These are phyloP conservation scores for Trametes sanguinea DNA, from an alignment of 768 basidiomycete genomes.

Conservation along the genomic window DNA sequence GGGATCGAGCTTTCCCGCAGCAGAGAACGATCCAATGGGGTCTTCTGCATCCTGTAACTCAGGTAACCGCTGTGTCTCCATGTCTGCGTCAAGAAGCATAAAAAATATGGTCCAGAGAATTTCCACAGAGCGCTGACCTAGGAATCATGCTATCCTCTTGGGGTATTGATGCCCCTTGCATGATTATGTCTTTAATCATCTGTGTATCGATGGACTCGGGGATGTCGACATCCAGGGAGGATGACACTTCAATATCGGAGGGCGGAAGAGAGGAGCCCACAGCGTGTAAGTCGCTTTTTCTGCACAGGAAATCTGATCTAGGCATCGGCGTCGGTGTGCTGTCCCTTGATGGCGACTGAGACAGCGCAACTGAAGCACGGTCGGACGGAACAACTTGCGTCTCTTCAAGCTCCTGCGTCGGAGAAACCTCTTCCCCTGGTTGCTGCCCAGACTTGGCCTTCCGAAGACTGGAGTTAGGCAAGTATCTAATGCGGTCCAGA, in stretches of 20 bases:
- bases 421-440: slow-evolving; percentile 39
- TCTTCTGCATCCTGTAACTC: slow-evolving; percentile 18
- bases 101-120: not conserved
- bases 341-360: slow-evolving; percentile 8
- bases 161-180: slow-evolving; percentile 14
- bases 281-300: not conserved
- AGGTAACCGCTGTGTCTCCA: slow-evolving; percentile 33
- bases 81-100: slow-evolving; percentile 27
- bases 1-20: slow-evolving; percentile 3
- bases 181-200: slow-evolving; percentile 37
- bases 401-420: slow-evolving; percentile 50
- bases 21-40: slow-evolving; percentile 44
- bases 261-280: slow-evolving; percentile 25
- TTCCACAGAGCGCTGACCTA: slow-evolving; percentile 37
- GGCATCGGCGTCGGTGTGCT: slow-evolving; percentile 18
- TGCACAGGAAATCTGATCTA: not conserved
- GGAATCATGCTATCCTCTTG: slow-evolving; percentile 48
- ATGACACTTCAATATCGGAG: slow-evolving; percentile 25
- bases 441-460: slow-evolving; percentile 2
- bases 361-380: not conserved
- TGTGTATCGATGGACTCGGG: slow-evolving; percentile 41
- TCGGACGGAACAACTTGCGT: slow-evolving; percentile 36
- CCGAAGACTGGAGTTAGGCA: not conserved
- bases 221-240: not conserved
- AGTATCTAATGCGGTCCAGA: not conserved